Percentiles rank a stretch among this genome's conserved stretches.
Evolutionary conservation across 352 stramenopile genomes (phyloP).

Genomic region (Phytophthora lateralis): DNA sequence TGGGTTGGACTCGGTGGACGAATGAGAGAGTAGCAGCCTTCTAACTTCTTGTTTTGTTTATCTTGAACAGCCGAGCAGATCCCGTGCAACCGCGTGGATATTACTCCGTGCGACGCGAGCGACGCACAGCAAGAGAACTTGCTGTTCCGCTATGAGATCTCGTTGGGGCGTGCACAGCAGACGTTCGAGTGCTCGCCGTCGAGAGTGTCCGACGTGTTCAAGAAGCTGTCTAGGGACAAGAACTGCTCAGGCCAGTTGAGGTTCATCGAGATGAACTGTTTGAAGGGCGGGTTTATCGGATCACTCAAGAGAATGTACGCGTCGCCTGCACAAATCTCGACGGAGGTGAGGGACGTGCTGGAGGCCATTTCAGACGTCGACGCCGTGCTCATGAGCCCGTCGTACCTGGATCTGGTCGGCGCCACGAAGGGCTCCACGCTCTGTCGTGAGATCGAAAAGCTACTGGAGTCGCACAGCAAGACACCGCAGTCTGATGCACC

Average conservation of each 20-base stretch:
- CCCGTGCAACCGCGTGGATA: conserved; percentile 61
- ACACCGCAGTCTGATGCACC: conserved; percentile 35
- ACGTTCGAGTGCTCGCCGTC: conserved; percentile 72
- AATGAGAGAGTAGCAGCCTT: not conserved
- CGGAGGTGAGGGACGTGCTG: conserved; percentile 72
- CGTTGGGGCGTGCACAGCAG: conserved; percentile 52
- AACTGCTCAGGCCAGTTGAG: conserved; percentile 55
- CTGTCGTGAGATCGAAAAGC: conserved; percentile 59
- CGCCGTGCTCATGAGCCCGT: conserved; percentile 56
- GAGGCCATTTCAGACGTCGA: conserved; percentile 80
- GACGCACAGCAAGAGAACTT: conserved; percentile 22
- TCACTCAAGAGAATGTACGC: conserved; percentile 72
- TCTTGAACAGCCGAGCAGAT: conserved; percentile 65
- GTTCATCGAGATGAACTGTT: conserved; percentile 76
- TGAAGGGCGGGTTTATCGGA: conserved; percentile 58
- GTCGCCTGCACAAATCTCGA: conserved; percentile 58
- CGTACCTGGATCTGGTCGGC: conserved; percentile 66
- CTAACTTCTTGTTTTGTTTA: conserved; percentile 15
- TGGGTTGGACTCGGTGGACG: conserved; percentile 11
- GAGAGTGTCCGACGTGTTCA: conserved; percentile 62
- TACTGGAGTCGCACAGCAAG: conserved; percentile 56
- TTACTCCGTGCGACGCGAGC: conserved; percentile 45
- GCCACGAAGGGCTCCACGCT: conserved; percentile 56
- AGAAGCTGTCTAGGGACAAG: conserved; percentile 54
- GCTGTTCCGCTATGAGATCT: conserved; percentile 73